Evolutionary conservation across 2,329 filamentous ascomycete genomes (phyloP).

Genomic region (Ascochyta lentis): DNA sequence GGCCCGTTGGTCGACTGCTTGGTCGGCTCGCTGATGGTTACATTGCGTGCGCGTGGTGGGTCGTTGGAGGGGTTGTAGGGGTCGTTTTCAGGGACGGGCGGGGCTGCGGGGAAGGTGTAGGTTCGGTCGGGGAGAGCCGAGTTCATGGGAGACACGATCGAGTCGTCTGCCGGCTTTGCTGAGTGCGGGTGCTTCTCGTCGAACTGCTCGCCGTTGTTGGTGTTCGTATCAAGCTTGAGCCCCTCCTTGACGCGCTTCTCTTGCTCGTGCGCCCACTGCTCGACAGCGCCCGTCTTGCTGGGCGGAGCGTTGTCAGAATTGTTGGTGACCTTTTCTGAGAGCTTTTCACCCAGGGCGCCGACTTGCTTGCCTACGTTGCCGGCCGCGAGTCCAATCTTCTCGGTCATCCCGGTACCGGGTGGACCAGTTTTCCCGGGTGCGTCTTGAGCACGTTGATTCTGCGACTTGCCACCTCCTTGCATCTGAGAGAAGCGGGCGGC

Average conservation of each 20-base stretch:
- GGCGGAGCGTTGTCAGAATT: constrained; percentile 24
- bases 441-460: constrained; percentile 57
- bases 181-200: constrained; percentile 44
- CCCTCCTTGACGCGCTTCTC: constrained; percentile 34
- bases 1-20: constrained; percentile 15
- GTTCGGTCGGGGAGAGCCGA: constrained; percentile 28
- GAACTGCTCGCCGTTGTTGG: constrained; percentile 12
- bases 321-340: constrained; percentile 38
- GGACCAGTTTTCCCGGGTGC: constrained; percentile 58
- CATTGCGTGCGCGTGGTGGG: constrained; percentile 39
- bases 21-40: constrained; percentile 46
- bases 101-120: constrained; percentile 42
- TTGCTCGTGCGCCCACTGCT: constrained; percentile 50
- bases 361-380: constrained; percentile 34
- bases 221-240: constrained; percentile 31
- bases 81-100: constrained; percentile 38
- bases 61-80: constrained; percentile 18
- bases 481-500: constrained; percentile 75
- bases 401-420: constrained; percentile 49
- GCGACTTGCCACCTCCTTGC: constrained; percentile 62
- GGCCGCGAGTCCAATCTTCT: constrained; percentile 31
- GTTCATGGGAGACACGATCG: constrained; percentile 40
- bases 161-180: constrained; percentile 36
- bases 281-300: constrained; percentile 37
- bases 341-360: constrained; percentile 37